Evolutionary conservation across 108 stramenopile genomes (phyloP).

Genomic region (Cyclotella baltica): DNA sequence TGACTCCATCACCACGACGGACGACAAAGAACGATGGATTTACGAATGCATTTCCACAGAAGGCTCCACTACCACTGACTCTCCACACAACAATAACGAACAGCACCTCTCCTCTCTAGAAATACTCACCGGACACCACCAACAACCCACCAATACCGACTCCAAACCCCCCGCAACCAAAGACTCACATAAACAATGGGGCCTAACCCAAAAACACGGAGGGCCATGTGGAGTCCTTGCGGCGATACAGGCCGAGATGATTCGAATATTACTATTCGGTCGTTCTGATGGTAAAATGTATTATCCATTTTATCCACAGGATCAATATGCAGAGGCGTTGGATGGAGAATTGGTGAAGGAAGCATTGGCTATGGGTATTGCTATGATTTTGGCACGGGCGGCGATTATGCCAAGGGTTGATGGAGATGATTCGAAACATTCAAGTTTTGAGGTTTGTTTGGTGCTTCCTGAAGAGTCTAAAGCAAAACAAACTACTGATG

Average conservation of each 20-base stretch:
- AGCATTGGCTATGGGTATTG: slow-evolving; percentile 70
- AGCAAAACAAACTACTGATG: background rate
- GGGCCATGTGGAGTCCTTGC: slow-evolving; percentile 93
- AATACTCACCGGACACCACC: slow-evolving; percentile 13
- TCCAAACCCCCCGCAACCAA: background rate
- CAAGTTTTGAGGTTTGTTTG: slow-evolving; percentile 14
- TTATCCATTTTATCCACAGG: background rate
- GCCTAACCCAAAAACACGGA: slow-evolving; percentile 84
- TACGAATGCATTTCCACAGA: slow-evolving; percentile 56
- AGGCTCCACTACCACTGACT: background rate
- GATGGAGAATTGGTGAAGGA: slow-evolving; percentile 30
- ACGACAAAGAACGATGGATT: slow-evolving; percentile 78
- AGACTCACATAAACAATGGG: slow-evolving; percentile 56
- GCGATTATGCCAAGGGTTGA: slow-evolving; percentile 48
- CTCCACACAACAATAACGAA: background rate
- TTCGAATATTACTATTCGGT: slow-evolving; percentile 70
- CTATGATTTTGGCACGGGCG: slow-evolving; percentile 69
- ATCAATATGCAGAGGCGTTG: background rate
- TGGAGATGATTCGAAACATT: background rate
- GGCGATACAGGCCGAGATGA: slow-evolving; percentile 83
- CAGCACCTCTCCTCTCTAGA: slow-evolving; percentile 30
- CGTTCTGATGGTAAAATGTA: background rate
- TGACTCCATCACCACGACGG: slow-evolving; percentile 53
- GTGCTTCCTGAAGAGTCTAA: background rate
- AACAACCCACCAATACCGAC: slow-evolving; percentile 14